Base-by-base conservation (phyloP, 2,329 filamentous ascomycete species). In the Claviceps sp. region DNA sequence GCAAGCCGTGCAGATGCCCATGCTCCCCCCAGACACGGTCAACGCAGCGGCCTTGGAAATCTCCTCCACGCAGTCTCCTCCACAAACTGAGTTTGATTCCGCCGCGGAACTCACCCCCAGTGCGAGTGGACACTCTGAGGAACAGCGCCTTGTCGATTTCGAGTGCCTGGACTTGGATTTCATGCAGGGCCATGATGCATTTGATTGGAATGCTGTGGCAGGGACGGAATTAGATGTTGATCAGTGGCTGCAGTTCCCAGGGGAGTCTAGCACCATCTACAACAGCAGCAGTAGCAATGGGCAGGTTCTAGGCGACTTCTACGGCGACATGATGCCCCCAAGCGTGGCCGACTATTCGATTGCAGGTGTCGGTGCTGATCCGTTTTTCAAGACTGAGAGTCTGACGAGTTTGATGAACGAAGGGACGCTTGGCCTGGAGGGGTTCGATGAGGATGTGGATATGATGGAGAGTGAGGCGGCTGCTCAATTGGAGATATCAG, bases 211-310 rank as follows among this genome's bases (percentile, higher is more conserved):
- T 56, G 71, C 72, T 19, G 66, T 77, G 4, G 67, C 73, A 16
- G 74, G 71, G 5, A 72, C 74, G 8, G 76, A 77, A 55, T 73
- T 80, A 54, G 76, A 81, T 52, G 76, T 80, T 50, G 76, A 79
- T 53, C 75, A 80, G 58, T 81, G 76, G 74, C 67, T 81, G 22
- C 74, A 80, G 54, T 81, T 78, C 55, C 76, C 76, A 5, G 69
- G 70, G 1, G 76, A 78, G 48, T 73, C 70, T 5, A 68, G 68
- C 11, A 70, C 30, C 30, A 34, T 34, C 3, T 4, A 4, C 10
- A 34, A 34, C 6, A 68, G 68, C 11, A 70, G 66, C 54, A 65
- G 22, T 13, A 13, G 63, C 40, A 59, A 61, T 7, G 69, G 68
- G 39, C 59, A 62, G 5, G 68, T 68, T n/a, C 69, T 69, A 26